Conservation (phyloP, 768 basidiomycete genomes). For the Russula abietina region DNA sequence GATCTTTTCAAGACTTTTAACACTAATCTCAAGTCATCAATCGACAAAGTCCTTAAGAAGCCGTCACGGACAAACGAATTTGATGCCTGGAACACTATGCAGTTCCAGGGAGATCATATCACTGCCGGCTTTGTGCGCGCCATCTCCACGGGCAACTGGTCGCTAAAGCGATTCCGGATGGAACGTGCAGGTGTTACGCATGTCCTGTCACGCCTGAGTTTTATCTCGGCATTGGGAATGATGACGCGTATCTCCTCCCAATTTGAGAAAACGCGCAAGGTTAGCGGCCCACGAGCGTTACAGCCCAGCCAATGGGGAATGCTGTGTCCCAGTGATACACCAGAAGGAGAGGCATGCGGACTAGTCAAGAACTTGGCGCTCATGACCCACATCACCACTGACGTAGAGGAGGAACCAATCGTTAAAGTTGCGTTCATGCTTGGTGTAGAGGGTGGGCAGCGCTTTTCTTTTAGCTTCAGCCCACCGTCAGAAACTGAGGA, state of each 20-base stretch:
- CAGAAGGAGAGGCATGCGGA: slow-evolving; percentile 99
- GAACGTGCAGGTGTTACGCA: slow-evolving; percentile 98
- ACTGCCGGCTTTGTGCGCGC: slow-evolving; percentile 94
- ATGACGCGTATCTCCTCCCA: slow-evolving; percentile 99
- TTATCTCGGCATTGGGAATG: slow-evolving; percentile 98
- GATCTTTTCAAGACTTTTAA: slow-evolving; percentile 99
- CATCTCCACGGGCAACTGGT: slow-evolving; percentile 99
- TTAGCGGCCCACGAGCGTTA: slow-evolving; percentile 92
- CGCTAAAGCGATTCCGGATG: slow-evolving; percentile 98
- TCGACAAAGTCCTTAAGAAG: slow-evolving; percentile 97
- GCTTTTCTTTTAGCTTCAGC: not conserved
- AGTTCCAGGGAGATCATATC: slow-evolving; percentile 93
- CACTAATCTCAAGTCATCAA: slow-evolving; percentile 86
- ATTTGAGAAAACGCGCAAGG: slow-evolving; percentile 99
- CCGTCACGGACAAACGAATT: slow-evolving; percentile 91
- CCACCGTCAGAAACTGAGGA: not conserved
- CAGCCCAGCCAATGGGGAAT: slow-evolving; percentile 99
- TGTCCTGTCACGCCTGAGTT: slow-evolving; percentile 89
- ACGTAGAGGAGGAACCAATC: slow-evolving; percentile 94
- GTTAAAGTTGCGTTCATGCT: slow-evolving; percentile 85
- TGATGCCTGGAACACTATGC: slow-evolving; percentile 91
- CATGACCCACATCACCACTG: slow-evolving; percentile 99
- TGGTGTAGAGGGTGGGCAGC: slow-evolving; percentile 82
- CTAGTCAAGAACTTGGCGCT: slow-evolving; percentile 97
- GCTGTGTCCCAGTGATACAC: slow-evolving; percentile 96